Base-by-base conservation (phyloP, 345 rosid species). In the Salix koriyanagi region DNA sequence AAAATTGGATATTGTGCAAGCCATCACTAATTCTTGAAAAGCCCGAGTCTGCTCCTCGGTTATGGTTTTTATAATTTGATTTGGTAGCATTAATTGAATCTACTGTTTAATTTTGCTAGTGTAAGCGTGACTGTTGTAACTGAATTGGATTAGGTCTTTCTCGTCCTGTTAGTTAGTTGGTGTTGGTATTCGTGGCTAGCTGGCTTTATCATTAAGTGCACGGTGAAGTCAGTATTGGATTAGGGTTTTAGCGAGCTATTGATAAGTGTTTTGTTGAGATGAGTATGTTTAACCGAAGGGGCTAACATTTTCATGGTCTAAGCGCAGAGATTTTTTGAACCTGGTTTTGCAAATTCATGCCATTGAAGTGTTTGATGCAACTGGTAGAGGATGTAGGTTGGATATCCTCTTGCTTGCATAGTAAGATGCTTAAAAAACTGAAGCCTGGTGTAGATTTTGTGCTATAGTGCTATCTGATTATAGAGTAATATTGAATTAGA, bases 1-100 rank as follows among this genome's bases (percentile, higher is more conserved):
- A 67, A 71, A 78, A 70, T 65, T 77, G 75, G 54, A 75, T 65
- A 66, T 72, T 64, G 48, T 46, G 23, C n/a, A 7, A 16, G 62
- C 13, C 11, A 58, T n/a, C 13, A 58, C 37, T n/a, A 69, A 41
- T 50, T 34, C 25, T 37, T 80, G 70, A 44, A 56, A 28, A 68
- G 77, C 58, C 16, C 28, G 28, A 69, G 42, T 64, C 37, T 28
- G 37, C 65, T 76, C 68, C 65, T 46, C 23, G 46, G 7, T 76
- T 74, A 6, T 4, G 15, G 1, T 30, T 73, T 72, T 54, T 16
- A 11, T 18, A 39, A 21, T 64, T 26, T 41, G 18, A 65, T 46
- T 65, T n/a, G 4, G 6, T 14, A 12, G 50, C 52, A 50, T 50
- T 50, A 23, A 14, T 60, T 69, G 68, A 77, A 12, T 76, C 62